Percentiles rank a stretch among this genome's conserved stretches.
Evolutionary conservation across 768 basidiomycete genomes (phyloP).

Genomic region (Russula virescens): DNA sequence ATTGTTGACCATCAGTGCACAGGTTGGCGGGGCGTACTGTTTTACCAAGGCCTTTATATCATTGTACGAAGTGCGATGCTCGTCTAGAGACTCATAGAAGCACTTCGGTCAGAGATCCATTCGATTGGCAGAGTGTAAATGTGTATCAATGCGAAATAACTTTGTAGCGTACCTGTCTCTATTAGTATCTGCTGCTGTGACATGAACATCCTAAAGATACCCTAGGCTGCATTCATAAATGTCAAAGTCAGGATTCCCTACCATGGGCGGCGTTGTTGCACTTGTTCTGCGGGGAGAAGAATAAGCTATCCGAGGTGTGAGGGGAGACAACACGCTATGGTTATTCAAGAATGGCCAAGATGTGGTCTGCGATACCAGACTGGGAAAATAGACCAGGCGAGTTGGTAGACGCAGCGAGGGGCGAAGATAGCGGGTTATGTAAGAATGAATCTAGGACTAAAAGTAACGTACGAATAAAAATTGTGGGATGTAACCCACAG

Average conservation of each 20-base stretch:
- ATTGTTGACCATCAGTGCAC: slow-evolving; percentile 60
- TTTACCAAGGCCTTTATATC: slow-evolving; percentile 50
- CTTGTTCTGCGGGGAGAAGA: slow-evolving; percentile 48
- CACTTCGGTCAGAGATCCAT: slow-evolving; percentile 50
- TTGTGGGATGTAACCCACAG: too few relatives aligned
- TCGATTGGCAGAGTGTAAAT: slow-evolving; percentile 34
- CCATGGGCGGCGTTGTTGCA: slow-evolving; percentile 45
- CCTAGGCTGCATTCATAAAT: slow-evolving; percentile 42
- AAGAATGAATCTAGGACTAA: too few relatives aligned
- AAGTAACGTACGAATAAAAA: too few relatives aligned
- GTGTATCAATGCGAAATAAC: slow-evolving; percentile 1
- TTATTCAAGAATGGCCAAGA: too few relatives aligned
- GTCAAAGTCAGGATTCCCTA: slow-evolving; percentile 49
- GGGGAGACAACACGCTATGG: slow-evolving; percentile 58
- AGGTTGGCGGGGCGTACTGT: slow-evolving; percentile 41
- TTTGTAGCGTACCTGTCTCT: slow-evolving; percentile 54
- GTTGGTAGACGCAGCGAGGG: too few relatives aligned
- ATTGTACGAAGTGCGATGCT: slow-evolving; percentile 38
- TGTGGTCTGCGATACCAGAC: too few relatives aligned
- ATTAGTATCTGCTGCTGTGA: slow-evolving; percentile 64
- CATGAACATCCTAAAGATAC: slow-evolving; percentile 44
- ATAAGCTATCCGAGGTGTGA: slow-evolving; percentile 54
- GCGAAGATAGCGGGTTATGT: too few relatives aligned
- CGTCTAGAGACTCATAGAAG: slow-evolving; percentile 39
- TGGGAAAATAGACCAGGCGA: too few relatives aligned